phyloP scores from a whole-genome alignment of 345 rosid species.

The Excoecaria agallocha region DNA sequence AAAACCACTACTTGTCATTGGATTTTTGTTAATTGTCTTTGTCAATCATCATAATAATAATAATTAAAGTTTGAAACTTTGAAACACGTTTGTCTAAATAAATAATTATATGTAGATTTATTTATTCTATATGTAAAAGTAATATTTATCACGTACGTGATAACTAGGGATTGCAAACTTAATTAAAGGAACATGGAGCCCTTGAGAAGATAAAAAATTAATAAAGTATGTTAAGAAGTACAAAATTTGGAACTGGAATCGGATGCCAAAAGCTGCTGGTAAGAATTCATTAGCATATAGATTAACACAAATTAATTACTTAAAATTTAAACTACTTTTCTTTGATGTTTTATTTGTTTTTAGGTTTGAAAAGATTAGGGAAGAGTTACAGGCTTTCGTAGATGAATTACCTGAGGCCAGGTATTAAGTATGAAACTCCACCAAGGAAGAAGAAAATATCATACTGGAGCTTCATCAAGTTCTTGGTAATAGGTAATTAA shows the following conservation, averaged over 20 bases:
- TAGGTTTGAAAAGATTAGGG: slow-evolving; percentile 3
- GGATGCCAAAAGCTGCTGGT: slow-evolving; percentile 40
- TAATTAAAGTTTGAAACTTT: no score
- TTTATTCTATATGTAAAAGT: no score
- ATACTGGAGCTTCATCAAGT: background rate
- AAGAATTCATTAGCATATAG: no score
- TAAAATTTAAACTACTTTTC: background rate
- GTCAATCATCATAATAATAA: no score
- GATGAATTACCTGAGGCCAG: no score
- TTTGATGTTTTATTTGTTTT: background rate
- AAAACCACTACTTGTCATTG: no score
- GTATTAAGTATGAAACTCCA: slow-evolving; percentile 1
- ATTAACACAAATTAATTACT: slow-evolving; percentile 3
- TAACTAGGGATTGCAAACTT: no score
- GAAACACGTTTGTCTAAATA: no score
- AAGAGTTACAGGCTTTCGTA: slow-evolving; percentile 7
- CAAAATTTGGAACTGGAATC: slow-evolving; percentile 37
- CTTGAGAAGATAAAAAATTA: slow-evolving; percentile 36
- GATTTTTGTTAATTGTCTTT: no score
- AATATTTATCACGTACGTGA: no score
- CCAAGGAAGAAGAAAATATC: slow-evolving; percentile 2
- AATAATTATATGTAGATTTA: no score
- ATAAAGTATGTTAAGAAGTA: slow-evolving; percentile 28
- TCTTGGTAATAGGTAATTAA: background rate
- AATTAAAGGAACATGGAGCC: slow-evolving; percentile 34